phyloP scores from a whole-genome alignment of 2,329 filamentous ascomycete genomes.

The Fusarium algeriense region DNA sequence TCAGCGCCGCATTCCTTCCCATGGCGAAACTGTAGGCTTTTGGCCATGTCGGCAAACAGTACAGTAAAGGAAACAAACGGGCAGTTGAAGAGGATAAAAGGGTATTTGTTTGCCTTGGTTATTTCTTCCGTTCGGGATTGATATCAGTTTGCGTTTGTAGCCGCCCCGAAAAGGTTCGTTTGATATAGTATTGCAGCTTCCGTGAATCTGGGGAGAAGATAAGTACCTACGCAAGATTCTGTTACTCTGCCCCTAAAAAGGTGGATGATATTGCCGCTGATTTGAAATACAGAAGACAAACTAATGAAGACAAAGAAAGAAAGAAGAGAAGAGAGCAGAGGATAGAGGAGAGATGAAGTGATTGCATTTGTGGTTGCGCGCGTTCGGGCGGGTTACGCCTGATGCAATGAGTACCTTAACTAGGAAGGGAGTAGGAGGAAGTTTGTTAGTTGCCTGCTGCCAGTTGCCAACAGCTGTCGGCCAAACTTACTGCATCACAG shows the following conservation, averaged over 20 bases:
- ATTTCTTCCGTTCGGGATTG: neutral
- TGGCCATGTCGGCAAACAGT: constrained; percentile 29
- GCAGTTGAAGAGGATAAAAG: neutral
- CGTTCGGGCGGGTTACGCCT: constrained; percentile 13
- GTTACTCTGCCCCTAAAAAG: constrained; percentile 1
- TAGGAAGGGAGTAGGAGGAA: neutral
- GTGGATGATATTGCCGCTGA: constrained; percentile 2
- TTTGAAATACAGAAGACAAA: constrained; percentile 11
- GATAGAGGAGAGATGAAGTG: neutral
- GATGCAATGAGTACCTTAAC: neutral
- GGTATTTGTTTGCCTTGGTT: neutral
- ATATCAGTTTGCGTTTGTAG: neutral
- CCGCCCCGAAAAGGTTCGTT: constrained; percentile 2
- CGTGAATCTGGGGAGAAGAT: constrained; percentile 29
- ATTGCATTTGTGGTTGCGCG: constrained; percentile 15
- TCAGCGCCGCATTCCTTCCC: constrained; percentile 47
- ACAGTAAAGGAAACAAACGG: constrained; percentile 10
- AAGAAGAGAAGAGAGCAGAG: constrained; percentile 5
- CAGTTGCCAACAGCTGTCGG: constrained; percentile 29
- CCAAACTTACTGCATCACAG: constrained; percentile 23
- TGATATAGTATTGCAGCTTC: constrained; percentile 26
- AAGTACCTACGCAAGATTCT: constrained; percentile 3
- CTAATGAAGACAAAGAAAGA: neutral
- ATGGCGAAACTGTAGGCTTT: constrained; percentile 12
- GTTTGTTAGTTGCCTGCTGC: constrained; percentile 31